Base-by-base conservation (phyloP, 1,139 yeast genomes). In the Taiozyma onychis region DNA sequence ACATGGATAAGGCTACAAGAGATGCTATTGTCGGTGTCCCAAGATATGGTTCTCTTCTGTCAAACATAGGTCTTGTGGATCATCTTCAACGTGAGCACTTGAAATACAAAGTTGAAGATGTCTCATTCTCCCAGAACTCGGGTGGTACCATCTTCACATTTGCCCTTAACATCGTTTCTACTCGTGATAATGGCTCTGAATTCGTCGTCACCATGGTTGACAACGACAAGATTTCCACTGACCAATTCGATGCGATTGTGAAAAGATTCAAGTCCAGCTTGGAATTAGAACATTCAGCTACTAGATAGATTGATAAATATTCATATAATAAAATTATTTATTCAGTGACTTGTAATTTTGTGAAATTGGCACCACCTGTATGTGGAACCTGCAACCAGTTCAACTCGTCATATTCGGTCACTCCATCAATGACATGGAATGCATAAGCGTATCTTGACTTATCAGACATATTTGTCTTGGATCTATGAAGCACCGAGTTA, bases 371-470 rank as follows among this genome's bases (percentile, higher is more conserved):
- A 0, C 89, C 87, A 0, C 91, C 90, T 18, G 77, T 68, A 1
- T 84, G 81, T 1, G 95, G 95, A 2, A 86, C 82, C 61, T 86
- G 95, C 39, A 86, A 70, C 95, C 95, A 86, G 63, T 86, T 86
- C 61, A 73, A 67, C 32, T 71, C 69, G 61, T 86, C 95, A 60
- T 85, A 86, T 34, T 75, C 65, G 32, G 72, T 66, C 1, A 60
- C 66, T 2, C 91, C 95, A 49, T 87, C 95, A 53, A 87, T 84
- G 44, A 84, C 76, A 63, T 87, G 95, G 67, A 87, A 87, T 0
- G 95, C 86, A 66, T 86, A 87, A 1, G 91, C 95, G 60, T 74
- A 86, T 54, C 95, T 71, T 8, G 89, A 82, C 51, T 73, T 73
- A 2, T 61, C 57, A 10, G 87, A 79, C 2, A 63, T 53, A 64